phyloP scores from a whole-genome alignment of 2,329 filamentous ascomycete genomes.

The Nannizzia gypsea region DNA sequence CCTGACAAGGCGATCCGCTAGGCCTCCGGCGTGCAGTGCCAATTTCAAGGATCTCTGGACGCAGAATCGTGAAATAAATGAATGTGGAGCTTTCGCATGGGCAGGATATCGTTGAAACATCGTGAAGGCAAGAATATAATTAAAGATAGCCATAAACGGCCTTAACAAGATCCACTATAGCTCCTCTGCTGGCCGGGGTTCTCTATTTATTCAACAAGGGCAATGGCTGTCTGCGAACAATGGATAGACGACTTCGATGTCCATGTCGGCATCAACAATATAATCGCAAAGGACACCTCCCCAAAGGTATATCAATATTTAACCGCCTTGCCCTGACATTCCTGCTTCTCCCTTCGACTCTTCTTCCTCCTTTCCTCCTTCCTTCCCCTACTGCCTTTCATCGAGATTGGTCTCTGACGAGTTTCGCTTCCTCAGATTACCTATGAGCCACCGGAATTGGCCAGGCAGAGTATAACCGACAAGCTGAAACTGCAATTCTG shows the following conservation, averaged over 20 bases:
- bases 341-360: background rate
- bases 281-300: constrained; percentile 17
- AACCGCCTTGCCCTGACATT: background rate
- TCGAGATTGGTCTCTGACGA: background rate
- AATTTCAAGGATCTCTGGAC: background rate
- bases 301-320: constrained; percentile 14
- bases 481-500: constrained; percentile 18
- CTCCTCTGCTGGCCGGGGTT: background rate
- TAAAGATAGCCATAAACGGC: background rate
- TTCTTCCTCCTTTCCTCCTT: background rate
- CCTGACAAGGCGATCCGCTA: background rate
- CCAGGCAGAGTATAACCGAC: constrained; percentile 12
- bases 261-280: constrained; percentile 18
- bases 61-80: background rate
- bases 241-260: constrained; percentile 10
- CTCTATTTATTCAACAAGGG: background rate
- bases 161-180: constrained; percentile 3
- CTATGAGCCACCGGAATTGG: background rate
- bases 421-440: background rate
- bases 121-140: constrained; percentile 1
- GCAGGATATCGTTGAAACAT: background rate
- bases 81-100: background rate
- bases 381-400: background rate
- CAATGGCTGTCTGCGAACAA: background rate
- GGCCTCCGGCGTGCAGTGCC: background rate